These are phyloP conservation scores for Agrostemma githago DNA, from an alignment of 148 eudicot genomes.

Conservation along the genomic window DNA sequence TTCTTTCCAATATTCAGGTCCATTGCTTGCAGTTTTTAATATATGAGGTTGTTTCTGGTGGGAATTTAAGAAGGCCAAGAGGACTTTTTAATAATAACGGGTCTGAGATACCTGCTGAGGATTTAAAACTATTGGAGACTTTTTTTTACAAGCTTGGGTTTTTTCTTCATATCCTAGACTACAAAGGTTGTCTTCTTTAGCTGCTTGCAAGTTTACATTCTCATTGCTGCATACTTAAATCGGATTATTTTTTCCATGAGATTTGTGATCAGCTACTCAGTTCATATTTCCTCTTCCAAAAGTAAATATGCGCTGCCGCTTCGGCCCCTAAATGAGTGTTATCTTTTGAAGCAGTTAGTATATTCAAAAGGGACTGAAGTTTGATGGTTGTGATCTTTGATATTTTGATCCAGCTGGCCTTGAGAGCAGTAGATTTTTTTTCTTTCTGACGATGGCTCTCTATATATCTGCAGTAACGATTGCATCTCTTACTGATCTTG, in stretches of 20 bases:
- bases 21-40: constrained; percentile 97
- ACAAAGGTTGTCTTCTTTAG: constrained; percentile 55
- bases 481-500: constrained; percentile 86
- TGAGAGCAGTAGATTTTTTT: background rate
- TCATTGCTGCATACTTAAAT: background rate
- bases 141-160: constrained; percentile 98
- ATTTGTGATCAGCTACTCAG: too few species aligned
- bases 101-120: constrained; percentile 84
- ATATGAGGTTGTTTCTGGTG: constrained; percentile 97
- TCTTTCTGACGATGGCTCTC: constrained; percentile 11
- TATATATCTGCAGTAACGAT: constrained; percentile 62
- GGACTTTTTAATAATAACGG: constrained; percentile 91
- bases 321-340: background rate
- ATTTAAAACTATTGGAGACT: constrained; percentile 86
- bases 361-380: background rate
- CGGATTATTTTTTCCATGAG: background rate
- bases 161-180: constrained; percentile 87
- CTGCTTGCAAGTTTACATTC: background rate
- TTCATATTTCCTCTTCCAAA: background rate
- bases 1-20: constrained; percentile 41
- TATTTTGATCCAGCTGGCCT: constrained; percentile 3
- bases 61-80: constrained; percentile 88
- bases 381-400: background rate
- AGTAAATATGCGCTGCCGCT: background rate
- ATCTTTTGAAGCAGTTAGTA: background rate